phyloP scores from a whole-genome alignment of 768 basidiomycete species.

The Tulasnella sp. region DNA sequence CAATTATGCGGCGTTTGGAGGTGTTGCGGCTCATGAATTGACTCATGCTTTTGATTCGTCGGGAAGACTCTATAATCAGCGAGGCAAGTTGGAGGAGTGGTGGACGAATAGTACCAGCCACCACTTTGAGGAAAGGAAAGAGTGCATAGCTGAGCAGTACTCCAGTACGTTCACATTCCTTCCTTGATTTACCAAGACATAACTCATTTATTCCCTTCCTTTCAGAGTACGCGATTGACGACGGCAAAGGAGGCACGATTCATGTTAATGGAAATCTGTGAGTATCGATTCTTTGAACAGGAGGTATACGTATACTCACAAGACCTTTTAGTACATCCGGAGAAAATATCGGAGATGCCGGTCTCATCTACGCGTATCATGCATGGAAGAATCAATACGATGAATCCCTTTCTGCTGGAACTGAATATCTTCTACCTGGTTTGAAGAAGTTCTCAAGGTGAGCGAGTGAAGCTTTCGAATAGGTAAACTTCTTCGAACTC shows the following conservation, averaged over 20 bases:
- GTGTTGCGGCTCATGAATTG: constrained; percentile 84
- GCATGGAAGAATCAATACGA: constrained; percentile 80
- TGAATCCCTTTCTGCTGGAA: constrained; percentile 41
- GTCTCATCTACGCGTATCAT: constrained; percentile 71
- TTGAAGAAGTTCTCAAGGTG: constrained; percentile 54
- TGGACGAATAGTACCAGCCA: constrained; percentile 82
- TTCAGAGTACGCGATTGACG: constrained; percentile 66
- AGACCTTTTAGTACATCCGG: constrained; percentile 46
- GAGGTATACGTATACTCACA: constrained; percentile 10
- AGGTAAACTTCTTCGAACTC: neutral
- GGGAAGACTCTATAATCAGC: constrained; percentile 79
- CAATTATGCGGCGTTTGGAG: constrained; percentile 84
- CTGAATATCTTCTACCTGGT: constrained; percentile 71
- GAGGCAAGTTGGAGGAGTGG: constrained; percentile 81
- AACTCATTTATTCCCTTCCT: neutral
- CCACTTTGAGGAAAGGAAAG: constrained; percentile 67
- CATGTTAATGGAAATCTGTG: constrained; percentile 59
- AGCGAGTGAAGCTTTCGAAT: too few species aligned
- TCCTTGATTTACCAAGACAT: neutral
- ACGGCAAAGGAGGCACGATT: constrained; percentile 70
- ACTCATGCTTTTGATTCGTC: constrained; percentile 86
- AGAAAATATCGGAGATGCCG: constrained; percentile 82
- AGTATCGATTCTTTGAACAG: constrained; percentile 18
- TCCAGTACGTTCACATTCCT: constrained; percentile 37
- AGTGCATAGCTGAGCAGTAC: constrained; percentile 86